Base-by-base conservation (phyloP, 805 yeast species). In the Teunomyces panamensis region DNA sequence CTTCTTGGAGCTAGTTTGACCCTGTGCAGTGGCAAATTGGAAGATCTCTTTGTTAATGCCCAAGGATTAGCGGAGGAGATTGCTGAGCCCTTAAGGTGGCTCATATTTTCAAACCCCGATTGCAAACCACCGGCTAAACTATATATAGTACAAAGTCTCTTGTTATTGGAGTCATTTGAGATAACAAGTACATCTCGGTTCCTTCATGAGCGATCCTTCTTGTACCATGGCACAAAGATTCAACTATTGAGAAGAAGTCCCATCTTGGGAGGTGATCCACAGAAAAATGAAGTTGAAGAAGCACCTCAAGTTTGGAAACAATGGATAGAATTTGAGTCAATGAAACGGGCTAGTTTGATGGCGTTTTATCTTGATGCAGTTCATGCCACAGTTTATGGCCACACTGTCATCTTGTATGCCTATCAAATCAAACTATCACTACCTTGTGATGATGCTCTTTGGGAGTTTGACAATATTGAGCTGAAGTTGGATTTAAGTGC, bases 231-330 rank as follows among this genome's bases (percentile, higher is more conserved):
- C 7, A 34, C 26, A n/a, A 64, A 64, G 48, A 59, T 63, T 13
- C 66, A 63, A 45, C 37, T 64, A 9, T 48, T 62, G 7, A 44
- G 65, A 36, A 47, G 64, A 39, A 50, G 58, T 13, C 63, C 63
- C n/a, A 45, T 70, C 9, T 51, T 71, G 10, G 78, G 75, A 6
- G 75, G 76, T 10, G 75, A 71, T 45, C 75, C 75, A 0, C 56
- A 62, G 30, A 66, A 63, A 48, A 58, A 60, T 17, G 58, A 54
- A 10, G 49, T 49, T 27, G 69, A 67, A 13, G 56, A 52, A 9
- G 54, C 55, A 2, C 45, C 45, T 5, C 52, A 49, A n/a, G 55
- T 26, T 37, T 62, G 43, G 50, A 60, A 60, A 14, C 60, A 64
- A 42, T 70, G 74, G 72, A 60, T 68, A n/a, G 73, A 69, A 44